Evolutionary conservation across 305 asterid species (phyloP).

Genomic region (Fraxinus nigra): DNA sequence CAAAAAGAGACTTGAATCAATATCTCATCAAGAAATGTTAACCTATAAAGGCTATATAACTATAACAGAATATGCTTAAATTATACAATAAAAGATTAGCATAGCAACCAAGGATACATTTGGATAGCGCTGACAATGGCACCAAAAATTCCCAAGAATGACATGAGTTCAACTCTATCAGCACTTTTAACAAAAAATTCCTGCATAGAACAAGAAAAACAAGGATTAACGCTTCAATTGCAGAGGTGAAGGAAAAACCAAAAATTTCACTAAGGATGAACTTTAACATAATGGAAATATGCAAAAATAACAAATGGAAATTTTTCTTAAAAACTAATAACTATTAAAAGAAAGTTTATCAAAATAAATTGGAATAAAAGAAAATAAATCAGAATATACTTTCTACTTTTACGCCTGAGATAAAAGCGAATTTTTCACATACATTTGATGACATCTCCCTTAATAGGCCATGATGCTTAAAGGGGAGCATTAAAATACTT

Average conservation of each 20-base stretch:
- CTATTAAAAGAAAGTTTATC: neutral
- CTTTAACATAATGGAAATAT: neutral
- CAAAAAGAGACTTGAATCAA: neutral
- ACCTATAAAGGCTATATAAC: neutral
- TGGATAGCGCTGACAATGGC: conserved; percentile 82
- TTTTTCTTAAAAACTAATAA: neutral
- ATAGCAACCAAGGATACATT: conserved; percentile 63
- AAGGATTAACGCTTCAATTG: conserved; percentile 3
- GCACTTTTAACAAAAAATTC: conserved; percentile 90
- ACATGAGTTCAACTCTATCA: conserved; percentile 91
- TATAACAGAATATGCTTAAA: neutral
- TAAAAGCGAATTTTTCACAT: neutral
- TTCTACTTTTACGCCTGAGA: neutral
- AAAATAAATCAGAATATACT: neutral
- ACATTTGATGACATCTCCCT: neutral
- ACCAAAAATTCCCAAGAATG: conserved; percentile 92
- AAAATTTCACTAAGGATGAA: neutral
- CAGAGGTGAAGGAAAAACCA: neutral
- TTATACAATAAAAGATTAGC: conserved; percentile 1
- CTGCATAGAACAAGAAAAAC: conserved; percentile 43
- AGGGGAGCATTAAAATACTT: neutral
- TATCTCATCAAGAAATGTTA: neutral
- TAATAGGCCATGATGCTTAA: neutral
- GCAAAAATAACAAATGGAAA: neutral
- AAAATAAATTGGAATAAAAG: neutral